These are phyloP conservation scores for Fusarium sulawesiense DNA, from an alignment of 2,329 filamentous ascomycete species.

Conservation along the genomic window DNA sequence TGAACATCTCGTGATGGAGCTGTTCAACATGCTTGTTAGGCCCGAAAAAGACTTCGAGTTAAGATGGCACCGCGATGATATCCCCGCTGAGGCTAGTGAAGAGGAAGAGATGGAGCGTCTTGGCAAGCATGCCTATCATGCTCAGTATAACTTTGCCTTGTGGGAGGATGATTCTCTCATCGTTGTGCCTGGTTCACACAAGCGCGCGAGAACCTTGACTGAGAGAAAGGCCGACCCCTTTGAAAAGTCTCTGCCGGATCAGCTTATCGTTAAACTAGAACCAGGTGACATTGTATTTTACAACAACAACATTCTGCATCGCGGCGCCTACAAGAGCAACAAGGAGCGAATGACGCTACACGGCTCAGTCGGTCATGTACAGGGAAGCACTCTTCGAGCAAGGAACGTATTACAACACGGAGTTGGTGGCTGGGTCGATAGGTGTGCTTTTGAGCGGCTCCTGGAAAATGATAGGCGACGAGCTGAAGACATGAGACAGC, in stretches of 20 bases:
- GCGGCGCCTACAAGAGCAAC: conserved; percentile 70
- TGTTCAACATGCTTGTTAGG: conserved; percentile 86
- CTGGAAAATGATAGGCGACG: conserved; percentile 56
- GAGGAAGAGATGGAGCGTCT: conserved; percentile 76
- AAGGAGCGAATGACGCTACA: conserved; percentile 78
- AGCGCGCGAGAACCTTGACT: conserved; percentile 72
- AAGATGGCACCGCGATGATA: conserved; percentile 88
- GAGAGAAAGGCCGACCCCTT: conserved; percentile 77
- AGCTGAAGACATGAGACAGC: conserved; percentile 72
- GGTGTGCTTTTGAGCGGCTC: conserved; percentile 66
- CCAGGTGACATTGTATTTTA: conserved; percentile 88
- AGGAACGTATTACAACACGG: conserved; percentile 82
- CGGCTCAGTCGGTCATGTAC: conserved; percentile 74
- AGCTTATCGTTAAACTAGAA: conserved; percentile 73
- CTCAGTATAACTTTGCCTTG: conserved; percentile 89
- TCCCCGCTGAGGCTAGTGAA: conserved; percentile 71
- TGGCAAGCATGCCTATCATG: conserved; percentile 72
- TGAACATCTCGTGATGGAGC: conserved; percentile 81
- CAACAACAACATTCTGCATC: conserved; percentile 87
- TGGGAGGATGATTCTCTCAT: conserved; percentile 79
- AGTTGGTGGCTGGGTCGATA: conserved; percentile 72
- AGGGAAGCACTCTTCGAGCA: conserved; percentile 67
- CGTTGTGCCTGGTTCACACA: conserved; percentile 82
- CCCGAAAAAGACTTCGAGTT: conserved; percentile 78
- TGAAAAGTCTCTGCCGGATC: conserved; percentile 69